Conservation (phyloP, 2,329 filamentous ascomycete species). For the Thielaviopsis populi region DNA sequence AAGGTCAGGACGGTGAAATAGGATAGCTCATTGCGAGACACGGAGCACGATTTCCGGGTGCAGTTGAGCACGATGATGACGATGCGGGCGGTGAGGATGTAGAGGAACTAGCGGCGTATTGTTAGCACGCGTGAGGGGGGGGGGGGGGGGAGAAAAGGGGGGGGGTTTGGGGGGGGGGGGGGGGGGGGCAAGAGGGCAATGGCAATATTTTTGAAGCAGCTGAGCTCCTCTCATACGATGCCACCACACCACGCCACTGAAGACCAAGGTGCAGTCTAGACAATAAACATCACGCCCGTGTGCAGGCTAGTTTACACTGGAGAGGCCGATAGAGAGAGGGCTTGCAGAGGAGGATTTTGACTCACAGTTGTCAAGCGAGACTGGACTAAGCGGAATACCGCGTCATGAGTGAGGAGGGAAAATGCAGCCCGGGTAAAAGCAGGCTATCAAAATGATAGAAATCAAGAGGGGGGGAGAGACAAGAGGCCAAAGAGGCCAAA, state of each 20-base stretch:
- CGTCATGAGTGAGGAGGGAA: neutral
- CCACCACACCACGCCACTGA: neutral
- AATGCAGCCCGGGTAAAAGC: neutral
- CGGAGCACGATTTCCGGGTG: slow-evolving; percentile 30
- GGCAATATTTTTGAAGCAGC: neutral
- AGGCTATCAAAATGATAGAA: neutral
- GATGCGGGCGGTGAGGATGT: slow-evolving; percentile 55
- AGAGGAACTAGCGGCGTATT: slow-evolving; percentile 35
- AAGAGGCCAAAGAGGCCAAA: neutral
- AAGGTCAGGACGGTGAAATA: slow-evolving; percentile 74
- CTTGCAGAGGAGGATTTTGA: neutral
- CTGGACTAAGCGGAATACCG: neutral
- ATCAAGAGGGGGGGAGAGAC: neutral
- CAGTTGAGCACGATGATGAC: slow-evolving; percentile 53
- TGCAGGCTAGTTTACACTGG: neutral
- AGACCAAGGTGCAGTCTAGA: neutral
- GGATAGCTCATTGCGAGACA: slow-evolving; percentile 47
- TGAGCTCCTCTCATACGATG: neutral
- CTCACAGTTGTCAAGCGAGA: neutral
- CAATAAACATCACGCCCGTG: neutral
- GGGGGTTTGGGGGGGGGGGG: no score
- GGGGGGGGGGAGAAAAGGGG: no score
- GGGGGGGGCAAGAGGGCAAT: neutral
- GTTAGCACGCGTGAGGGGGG: neutral
- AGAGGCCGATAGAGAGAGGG: neutral